Base-by-base conservation (phyloP, 257 asterid species). In the Craterostigma plantagineum region DNA sequence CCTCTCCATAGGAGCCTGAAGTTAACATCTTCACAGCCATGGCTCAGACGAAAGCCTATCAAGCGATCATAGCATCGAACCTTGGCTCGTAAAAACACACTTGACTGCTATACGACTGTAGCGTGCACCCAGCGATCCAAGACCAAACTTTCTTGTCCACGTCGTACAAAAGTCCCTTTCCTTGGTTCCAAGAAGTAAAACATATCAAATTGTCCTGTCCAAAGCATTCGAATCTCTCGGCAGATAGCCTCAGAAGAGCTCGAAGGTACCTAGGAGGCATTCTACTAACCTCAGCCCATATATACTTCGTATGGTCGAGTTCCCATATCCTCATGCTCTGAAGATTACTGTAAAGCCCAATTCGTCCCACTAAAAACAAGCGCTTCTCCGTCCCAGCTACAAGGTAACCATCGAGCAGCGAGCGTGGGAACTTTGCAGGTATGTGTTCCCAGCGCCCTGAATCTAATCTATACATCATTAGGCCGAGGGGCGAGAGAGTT, bases 281-380 rank as follows among this genome's bases (percentile, higher is more conserved):
- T 72, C 99, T 63, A 49, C 75, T 75, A 23, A 79, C 76, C 76
- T 90, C 99, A 34, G 72, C 70, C 98, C 99, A 90, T 40, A 71
- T 63, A 52, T 65, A 70, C 49, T 77, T 80, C 4, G 66, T 33
- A 51, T 83, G 99, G 58, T 90, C 99, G 48, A 90, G 77, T 65
- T 90, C 99, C 99, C 99, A 90, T 45, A 90, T 83, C 72, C 82
- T 79, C 93, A 90, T 90, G 50, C 94, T 79, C 56, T 90, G 98
- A 11, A 79, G 81, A 34, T 85, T 79, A 60, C 94, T 79, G 23
- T 79, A 83, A 18, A 90, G 69, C 40, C 99, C 98, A 14, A 90
- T 83, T 56, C 99, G 75, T 39, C 99, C 95, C 30, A 90, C 99
- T 36, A 83, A 66, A 65, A 83, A 79, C 60, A 90, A 59, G 15